Conservation (phyloP, 2,329 filamentous ascomycete species). For the Aspergillus spinulosporus region DNA sequence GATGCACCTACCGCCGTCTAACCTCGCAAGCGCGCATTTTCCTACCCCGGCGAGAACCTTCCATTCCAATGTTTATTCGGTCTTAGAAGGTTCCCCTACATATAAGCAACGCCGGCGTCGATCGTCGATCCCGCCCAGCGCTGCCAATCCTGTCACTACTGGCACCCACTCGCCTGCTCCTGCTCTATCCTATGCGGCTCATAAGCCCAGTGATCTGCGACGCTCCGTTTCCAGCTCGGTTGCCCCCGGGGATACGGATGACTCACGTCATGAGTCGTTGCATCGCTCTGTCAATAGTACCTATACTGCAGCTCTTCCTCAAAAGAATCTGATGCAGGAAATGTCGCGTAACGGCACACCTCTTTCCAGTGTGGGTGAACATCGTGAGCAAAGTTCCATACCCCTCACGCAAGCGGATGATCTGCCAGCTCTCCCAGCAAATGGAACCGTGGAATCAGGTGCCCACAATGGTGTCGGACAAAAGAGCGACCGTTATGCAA, state of each 20-base stretch:
- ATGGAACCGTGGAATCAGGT: slow-evolving; percentile 59
- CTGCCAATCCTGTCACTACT: slow-evolving; percentile 68
- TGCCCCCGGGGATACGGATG: slow-evolving; percentile 76
- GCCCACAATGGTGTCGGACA: slow-evolving; percentile 60
- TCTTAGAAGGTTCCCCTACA: slow-evolving; percentile 95
- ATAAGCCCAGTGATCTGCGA: slow-evolving; percentile 85
- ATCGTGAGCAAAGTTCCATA: slow-evolving; percentile 70
- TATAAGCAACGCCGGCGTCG: slow-evolving; percentile 96
- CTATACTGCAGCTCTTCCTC: slow-evolving; percentile 68
- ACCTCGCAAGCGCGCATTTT: slow-evolving; percentile 77
- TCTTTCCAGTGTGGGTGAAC: slow-evolving; percentile 78
- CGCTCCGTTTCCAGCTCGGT: slow-evolving; percentile 88
- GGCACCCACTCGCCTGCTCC: slow-evolving; percentile 51
- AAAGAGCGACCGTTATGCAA: slow-evolving; percentile 54
- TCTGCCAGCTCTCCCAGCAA: slow-evolving; percentile 62
- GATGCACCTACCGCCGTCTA: slow-evolving; percentile 86
- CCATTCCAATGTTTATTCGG: slow-evolving; percentile 84
- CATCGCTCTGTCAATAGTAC: slow-evolving; percentile 69
- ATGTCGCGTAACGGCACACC: slow-evolving; percentile 91
- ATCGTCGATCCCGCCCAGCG: slow-evolving; percentile 83
- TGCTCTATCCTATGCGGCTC: slow-evolving; percentile 57
- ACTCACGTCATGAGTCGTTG: slow-evolving; percentile 75
- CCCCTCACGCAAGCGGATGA: slow-evolving; percentile 68
- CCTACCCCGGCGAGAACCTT: slow-evolving; percentile 66
- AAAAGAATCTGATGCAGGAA: slow-evolving; percentile 73